phyloP scores from a whole-genome alignment of 2,329 filamentous ascomycete genomes.

The Colletotrichum aenigma region DNA sequence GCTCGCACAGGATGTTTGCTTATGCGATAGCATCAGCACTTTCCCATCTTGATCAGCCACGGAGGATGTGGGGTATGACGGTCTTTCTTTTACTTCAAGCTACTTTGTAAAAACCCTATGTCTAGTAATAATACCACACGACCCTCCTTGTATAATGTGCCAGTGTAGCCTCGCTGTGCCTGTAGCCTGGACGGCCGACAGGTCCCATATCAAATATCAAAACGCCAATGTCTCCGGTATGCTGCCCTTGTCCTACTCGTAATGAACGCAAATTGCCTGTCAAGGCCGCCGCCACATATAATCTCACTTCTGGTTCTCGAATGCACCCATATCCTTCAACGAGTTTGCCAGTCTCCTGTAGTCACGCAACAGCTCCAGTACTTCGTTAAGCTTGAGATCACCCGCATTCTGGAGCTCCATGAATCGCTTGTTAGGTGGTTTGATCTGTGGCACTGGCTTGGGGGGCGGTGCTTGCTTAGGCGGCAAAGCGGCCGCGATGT shows the following conservation, averaged over 20 bases:
- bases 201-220: background rate
- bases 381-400: conserved; percentile 75
- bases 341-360: conserved; percentile 74
- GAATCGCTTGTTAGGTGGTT: conserved; percentile 74
- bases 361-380: conserved; percentile 73
- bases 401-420: conserved; percentile 73
- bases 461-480: conserved; percentile 61
- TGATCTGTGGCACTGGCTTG: conserved; percentile 61
- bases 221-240: conserved; percentile 15
- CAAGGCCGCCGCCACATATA: background rate
- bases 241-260: background rate
- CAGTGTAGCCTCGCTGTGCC: background rate
- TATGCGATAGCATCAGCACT: background rate
- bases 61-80: background rate
- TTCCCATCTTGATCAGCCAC: background rate
- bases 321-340: conserved; percentile 66
- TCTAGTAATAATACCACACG: background rate
- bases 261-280: background rate
- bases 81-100: background rate
- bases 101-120: background rate
- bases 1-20: background rate
- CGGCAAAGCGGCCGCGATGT: conserved; percentile 58
- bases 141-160: background rate
- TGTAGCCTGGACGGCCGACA: background rate
- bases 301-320: conserved; percentile 47